Evolutionary conservation across 2,329 filamentous ascomycete species (phyloP).

Genomic region (Fusarium pseudonygamai): DNA sequence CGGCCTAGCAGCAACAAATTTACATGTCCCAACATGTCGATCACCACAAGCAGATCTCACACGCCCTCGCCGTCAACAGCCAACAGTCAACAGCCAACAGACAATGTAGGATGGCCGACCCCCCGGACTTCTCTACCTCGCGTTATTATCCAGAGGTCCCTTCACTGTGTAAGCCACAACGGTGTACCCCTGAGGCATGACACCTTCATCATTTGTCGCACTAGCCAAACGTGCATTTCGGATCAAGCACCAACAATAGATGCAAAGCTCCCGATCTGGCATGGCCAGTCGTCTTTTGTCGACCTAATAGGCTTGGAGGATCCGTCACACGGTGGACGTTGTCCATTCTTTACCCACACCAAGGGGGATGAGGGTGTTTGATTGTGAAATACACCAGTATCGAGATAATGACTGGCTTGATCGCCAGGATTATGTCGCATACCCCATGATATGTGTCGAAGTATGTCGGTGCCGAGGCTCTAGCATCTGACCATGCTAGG

Average conservation of each 20-base stretch:
- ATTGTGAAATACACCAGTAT: not conserved
- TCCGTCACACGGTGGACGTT: conserved; percentile 1
- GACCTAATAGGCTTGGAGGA: not conserved
- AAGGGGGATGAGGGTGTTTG: not conserved
- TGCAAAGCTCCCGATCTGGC: conserved; percentile 5
- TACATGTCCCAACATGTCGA: not conserved
- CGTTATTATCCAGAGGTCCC: not conserved
- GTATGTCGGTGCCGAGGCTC: not conserved
- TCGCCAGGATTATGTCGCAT: not conserved
- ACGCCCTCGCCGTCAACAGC: not conserved
- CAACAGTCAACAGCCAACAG: conserved; percentile 5
- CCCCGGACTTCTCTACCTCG: not conserved
- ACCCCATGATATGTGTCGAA: not conserved
- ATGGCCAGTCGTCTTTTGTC: conserved; percentile 1
- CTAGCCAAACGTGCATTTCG: conserved; percentile 24
- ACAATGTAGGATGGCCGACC: not conserved
- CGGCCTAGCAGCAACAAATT: conserved; percentile 5
- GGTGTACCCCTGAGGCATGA: conserved; percentile 20
- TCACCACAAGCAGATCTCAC: conserved; percentile 2
- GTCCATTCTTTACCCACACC: not conserved
- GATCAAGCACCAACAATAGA: conserved; percentile 20
- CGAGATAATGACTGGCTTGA: conserved; percentile 9
- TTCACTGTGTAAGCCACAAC: conserved; percentile 23
- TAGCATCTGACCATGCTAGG: not conserved
- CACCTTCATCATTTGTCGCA: conserved; percentile 28